A percentile compares a stretch with the other conserved stretches of the same genome.
phyloP scores from a whole-genome alignment of 2,329 filamentous ascomycete genomes.

The Tolypocladium tropicale region DNA sequence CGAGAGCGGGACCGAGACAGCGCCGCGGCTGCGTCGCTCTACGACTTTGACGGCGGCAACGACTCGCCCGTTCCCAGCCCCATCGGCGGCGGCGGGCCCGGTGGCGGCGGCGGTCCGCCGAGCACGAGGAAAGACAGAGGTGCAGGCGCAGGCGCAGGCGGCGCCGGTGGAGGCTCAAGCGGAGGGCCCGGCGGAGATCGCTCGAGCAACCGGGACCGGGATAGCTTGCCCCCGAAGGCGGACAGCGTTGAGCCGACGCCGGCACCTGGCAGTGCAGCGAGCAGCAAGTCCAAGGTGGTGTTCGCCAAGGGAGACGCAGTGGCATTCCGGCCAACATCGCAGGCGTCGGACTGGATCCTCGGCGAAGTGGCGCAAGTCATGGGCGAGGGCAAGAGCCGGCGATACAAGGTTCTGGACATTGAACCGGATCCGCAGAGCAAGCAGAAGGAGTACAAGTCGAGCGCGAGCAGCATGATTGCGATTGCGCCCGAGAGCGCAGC shows the following conservation, averaged over 20 bases:
- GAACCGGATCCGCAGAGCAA: slow-evolving; percentile 63
- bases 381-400: slow-evolving; percentile 66
- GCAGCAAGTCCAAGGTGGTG: slow-evolving; percentile 37
- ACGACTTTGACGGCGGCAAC: slow-evolving; percentile 33
- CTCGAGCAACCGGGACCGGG: slow-evolving; percentile 31
- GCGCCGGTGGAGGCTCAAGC: background rate
- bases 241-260: slow-evolving; percentile 43
- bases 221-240: slow-evolving; percentile 44
- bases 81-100: slow-evolving; percentile 14
- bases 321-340: slow-evolving; percentile 51
- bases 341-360: slow-evolving; percentile 56
- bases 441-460: slow-evolving; percentile 59
- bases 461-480: slow-evolving; percentile 65
- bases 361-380: slow-evolving; percentile 67
- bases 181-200: slow-evolving; percentile 9
- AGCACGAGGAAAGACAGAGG: slow-evolving; percentile 21
- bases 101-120: slow-evolving; percentile 7
- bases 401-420: slow-evolving; percentile 72
- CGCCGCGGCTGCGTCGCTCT: slow-evolving; percentile 24
- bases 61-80: slow-evolving; percentile 36
- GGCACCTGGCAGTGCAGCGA: slow-evolving; percentile 5
- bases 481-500: slow-evolving; percentile 49
- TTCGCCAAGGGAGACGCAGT: slow-evolving; percentile 56
- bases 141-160: background rate
- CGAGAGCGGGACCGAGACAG: slow-evolving; percentile 15